A percentile compares a stretch with the other conserved stretches of the same genome.
Evolutionary conservation across 345 rosid genomes (phyloP).

Genomic region (Gossypium australe): DNA sequence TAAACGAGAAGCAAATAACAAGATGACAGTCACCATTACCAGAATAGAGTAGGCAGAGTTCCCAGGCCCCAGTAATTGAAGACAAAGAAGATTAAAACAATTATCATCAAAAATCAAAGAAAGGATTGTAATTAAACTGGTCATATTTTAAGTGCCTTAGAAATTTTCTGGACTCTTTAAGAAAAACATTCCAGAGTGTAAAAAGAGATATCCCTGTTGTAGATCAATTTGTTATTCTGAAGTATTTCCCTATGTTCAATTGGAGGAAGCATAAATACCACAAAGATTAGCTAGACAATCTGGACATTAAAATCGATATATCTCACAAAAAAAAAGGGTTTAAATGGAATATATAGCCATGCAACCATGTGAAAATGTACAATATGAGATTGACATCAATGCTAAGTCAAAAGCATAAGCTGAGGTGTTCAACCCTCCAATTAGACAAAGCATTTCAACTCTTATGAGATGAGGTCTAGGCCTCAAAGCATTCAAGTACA

Average conservation of each 20-base stretch:
- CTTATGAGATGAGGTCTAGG: too few relatives aligned
- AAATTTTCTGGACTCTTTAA: not conserved
- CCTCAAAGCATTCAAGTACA: too few relatives aligned
- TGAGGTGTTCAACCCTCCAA: not conserved
- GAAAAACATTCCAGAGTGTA: not conserved
- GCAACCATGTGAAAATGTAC: not conserved
- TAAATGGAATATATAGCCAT: not conserved
- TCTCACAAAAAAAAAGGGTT: not conserved
- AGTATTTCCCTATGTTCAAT: not conserved
- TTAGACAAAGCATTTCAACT: not conserved
- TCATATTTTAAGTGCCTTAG: not conserved
- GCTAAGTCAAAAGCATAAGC: not conserved
- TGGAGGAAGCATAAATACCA: not conserved
- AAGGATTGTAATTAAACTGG: not conserved
- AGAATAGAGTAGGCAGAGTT: not conserved
- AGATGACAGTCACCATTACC: not conserved
- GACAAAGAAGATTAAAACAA: slow-evolving; percentile 10
- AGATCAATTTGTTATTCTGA: not conserved
- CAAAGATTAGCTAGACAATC: not conserved
- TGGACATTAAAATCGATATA: not conserved
- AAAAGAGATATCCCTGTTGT: not conserved
- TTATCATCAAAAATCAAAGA: not conserved
- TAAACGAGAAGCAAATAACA: slow-evolving; percentile 10
- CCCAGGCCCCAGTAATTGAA: not conserved
- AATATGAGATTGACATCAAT: not conserved